Conservation (phyloP, 1,139 yeast species). For the Debaryomyces singareniensis region DNA sequence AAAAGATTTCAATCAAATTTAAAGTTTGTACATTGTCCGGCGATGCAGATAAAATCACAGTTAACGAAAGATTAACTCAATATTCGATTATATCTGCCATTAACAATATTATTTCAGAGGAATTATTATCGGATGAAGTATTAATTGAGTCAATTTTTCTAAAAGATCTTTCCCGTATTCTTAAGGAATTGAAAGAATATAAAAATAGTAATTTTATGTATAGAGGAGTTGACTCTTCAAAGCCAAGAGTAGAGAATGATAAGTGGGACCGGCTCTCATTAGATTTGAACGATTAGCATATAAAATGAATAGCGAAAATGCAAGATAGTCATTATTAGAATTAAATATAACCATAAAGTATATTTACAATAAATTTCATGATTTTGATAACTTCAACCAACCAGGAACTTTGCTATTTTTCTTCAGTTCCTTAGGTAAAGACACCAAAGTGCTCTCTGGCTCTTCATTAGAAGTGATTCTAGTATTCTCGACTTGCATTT, state of each 20-base stretch:
- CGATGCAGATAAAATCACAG: conserved; percentile 5
- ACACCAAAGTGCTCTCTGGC: no score
- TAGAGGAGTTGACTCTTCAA: no score
- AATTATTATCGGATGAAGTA: conserved; percentile 4
- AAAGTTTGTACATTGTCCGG: conserved; percentile 17
- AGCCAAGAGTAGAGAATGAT: no score
- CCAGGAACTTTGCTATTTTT: neutral
- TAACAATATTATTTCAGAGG: conserved; percentile 11
- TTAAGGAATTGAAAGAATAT: conserved; percentile 11
- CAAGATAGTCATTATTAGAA: no score
- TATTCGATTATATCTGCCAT: conserved; percentile 16
- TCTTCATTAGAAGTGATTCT: no score
- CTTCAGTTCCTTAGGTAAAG: no score
- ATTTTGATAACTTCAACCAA: neutral
- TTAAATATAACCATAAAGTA: no score
- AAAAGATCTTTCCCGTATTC: conserved; percentile 5
- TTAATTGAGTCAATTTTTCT: conserved; percentile 2
- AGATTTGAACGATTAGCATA: no score
- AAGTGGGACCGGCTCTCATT: no score
- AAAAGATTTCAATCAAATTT: conserved; percentile 25
- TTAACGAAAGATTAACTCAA: conserved; percentile 5
- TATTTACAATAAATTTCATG: no score
- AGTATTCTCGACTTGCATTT: neutral
- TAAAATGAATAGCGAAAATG: no score
- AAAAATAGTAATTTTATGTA: conserved; percentile 13